Conservation (phyloP, 768 basidiomycete genomes). For the Postia placenta region DNA sequence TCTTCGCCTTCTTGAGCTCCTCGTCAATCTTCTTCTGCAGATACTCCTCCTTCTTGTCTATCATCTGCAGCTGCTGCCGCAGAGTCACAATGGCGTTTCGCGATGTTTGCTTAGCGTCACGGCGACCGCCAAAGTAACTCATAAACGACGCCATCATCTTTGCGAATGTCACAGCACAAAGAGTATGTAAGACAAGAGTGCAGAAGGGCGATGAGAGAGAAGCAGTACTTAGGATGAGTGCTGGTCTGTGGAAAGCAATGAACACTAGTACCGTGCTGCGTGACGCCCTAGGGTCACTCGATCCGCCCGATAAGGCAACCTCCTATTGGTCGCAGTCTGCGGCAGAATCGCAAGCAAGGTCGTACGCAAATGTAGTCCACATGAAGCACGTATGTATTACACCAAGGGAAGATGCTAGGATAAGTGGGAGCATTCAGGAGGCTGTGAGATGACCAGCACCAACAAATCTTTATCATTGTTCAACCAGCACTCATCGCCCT, state of each 20-base stretch:
- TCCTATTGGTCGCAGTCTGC: not conserved
- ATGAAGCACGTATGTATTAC: not conserved
- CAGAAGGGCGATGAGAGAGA: not conserved
- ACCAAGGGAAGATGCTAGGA: not conserved
- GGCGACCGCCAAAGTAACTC: constrained; percentile 83
- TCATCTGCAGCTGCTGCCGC: constrained; percentile 90
- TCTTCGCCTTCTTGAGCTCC: constrained; percentile 84
- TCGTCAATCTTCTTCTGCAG: constrained; percentile 96
- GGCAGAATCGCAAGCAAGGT: not conserved
- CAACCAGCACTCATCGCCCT: constrained; percentile 10
- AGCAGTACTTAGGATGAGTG: not conserved
- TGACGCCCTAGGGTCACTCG: constrained; percentile 17
- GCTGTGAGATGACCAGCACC: not conserved
- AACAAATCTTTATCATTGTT: no score
- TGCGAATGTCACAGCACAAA: not conserved
- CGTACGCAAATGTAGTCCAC: not conserved
- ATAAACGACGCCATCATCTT: constrained; percentile 71
- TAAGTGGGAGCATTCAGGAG: not conserved
- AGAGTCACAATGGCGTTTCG: constrained; percentile 91
- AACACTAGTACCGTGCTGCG: constrained; percentile 2
- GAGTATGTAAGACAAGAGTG: not conserved
- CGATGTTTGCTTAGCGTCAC: constrained; percentile 78
- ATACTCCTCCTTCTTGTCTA: constrained; percentile 99
- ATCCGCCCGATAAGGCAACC: constrained; percentile 24
- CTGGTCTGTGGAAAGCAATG: not conserved